Percentiles rank a stretch among this genome's conserved stretches.
Conservation (phyloP, 345 rosid genomes). For the Cardamine chenopodiifolia region DNA sequence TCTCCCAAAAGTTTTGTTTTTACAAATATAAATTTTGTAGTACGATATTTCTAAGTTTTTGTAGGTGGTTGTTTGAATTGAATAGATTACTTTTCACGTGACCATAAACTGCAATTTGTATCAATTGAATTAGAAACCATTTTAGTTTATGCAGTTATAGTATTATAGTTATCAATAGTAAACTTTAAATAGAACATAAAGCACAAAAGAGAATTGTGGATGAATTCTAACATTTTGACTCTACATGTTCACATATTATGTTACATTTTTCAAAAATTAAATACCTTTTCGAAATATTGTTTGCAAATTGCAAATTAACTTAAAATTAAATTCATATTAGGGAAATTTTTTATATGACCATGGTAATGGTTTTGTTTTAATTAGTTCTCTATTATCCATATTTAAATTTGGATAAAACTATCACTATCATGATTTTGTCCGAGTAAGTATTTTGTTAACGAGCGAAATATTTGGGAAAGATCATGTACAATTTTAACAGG, state of each 20-base stretch:
- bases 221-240: too few species aligned
- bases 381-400: too few species aligned
- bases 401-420: too few species aligned
- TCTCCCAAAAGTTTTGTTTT: not conserved
- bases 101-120: not conserved
- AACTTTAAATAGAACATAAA: not conserved
- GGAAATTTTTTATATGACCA: too few species aligned
- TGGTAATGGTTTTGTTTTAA: too few species aligned
- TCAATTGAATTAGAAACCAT: not conserved
- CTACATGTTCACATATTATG: too few species aligned
- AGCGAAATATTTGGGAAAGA: too few species aligned
- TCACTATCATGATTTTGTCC: too few species aligned
- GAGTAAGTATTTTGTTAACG: too few species aligned
- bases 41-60: not conserved
- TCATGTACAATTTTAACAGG: too few species aligned
- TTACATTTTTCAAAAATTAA: not conserved
- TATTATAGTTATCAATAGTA: not conserved
- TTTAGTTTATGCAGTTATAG: not conserved
- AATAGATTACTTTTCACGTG: slow-evolving; percentile 9
- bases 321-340: too few species aligned
- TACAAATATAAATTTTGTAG: not conserved
- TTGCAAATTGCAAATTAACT: not conserved
- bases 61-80: not conserved
- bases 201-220: not conserved
- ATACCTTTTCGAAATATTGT: not conserved